These are phyloP conservation scores for Plantago ovata DNA, from an alignment of 257 asterid genomes.

Conservation along the genomic window DNA sequence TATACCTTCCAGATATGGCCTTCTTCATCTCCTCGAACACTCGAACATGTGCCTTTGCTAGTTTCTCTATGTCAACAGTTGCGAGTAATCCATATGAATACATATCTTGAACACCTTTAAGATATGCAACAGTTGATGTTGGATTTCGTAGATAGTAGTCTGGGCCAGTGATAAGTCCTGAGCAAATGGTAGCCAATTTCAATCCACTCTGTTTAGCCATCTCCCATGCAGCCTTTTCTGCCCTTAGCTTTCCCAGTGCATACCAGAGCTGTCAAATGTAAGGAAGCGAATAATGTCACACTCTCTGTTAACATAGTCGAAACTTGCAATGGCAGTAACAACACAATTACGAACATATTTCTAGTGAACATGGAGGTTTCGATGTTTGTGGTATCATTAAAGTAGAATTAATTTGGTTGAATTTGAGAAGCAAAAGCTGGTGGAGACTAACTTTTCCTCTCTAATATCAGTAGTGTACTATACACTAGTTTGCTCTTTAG, in stretches of 20 bases:
- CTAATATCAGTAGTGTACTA: too few relatives aligned
- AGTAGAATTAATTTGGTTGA: too few relatives aligned
- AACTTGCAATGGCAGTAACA: too few relatives aligned
- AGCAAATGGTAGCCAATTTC: conserved; percentile 66
- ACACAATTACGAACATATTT: too few relatives aligned
- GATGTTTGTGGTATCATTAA: too few relatives aligned
- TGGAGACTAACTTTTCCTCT: too few relatives aligned
- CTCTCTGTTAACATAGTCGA: not conserved
- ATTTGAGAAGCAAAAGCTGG: too few relatives aligned
- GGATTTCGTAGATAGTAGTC: conserved; percentile 44
- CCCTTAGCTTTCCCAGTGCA: conserved; percentile 86
- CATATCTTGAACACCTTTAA: conserved; percentile 81
- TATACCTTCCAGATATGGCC: conserved; percentile 50
- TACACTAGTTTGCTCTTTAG: not conserved
- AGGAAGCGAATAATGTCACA: not conserved
- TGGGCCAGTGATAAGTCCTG: conserved; percentile 77
- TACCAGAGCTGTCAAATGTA: conserved; percentile 72
- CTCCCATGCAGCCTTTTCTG: conserved; percentile 78
- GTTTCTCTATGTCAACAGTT: conserved; percentile 40
- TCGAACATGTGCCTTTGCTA: conserved; percentile 68
- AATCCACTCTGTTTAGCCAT: conserved; percentile 48
- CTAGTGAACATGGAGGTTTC: too few relatives aligned
- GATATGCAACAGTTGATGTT: conserved; percentile 76
- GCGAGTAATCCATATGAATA: conserved; percentile 59
- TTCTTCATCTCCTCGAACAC: conserved; percentile 74